Evolutionary conservation across 805 yeast species (phyloP), one percentile per base, ranked within the genome.

Genomic region (Cyberlindnera meyerae): DNA sequence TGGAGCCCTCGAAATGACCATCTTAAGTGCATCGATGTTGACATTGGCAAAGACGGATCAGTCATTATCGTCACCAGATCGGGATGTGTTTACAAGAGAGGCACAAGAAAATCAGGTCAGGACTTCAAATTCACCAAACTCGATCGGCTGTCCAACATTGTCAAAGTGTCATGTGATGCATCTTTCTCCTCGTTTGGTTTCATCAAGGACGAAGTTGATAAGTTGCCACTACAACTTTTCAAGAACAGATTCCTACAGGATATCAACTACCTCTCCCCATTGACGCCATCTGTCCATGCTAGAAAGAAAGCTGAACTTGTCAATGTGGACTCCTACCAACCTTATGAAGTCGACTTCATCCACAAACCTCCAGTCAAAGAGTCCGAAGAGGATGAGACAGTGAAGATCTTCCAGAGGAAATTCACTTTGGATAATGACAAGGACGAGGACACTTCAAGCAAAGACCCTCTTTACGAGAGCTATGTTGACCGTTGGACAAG

Each of bases 1-100:
- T 84, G 93, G 90, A 68, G 61, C 22, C 84, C 89, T 1, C 66
- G 73, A 37, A 74, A 73, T 33, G 55, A 59, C 9, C 79, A 75
- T 47, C 61, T 75, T 68, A 66, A 63, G 37, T 86, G 76, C 32
- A 63, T 62, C 4, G 95, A 86, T 58, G 71, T 83, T 22, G 90
- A 79, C 49, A 68, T 80, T 29, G 73, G 82, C 2, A 63, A 60
- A 13, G 83, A 80, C 49, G 94, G 94, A 0, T 76, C 84, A 0
- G 56, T 85, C 2, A 63, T 88, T 1, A 54, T 89, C 1, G 73
- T 82, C 44, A 81, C 93, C 0, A 57, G 65, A 15, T 76, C 77
- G 33, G 96, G 96, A 0, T 71, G 80, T 16, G 84, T 75, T 0
- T 86, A 73, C 47, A 63, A 27, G 37, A 47, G 44, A 37, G 30